Conservation (phyloP, 345 rosid genomes). For the Erucastrum elatum region DNA sequence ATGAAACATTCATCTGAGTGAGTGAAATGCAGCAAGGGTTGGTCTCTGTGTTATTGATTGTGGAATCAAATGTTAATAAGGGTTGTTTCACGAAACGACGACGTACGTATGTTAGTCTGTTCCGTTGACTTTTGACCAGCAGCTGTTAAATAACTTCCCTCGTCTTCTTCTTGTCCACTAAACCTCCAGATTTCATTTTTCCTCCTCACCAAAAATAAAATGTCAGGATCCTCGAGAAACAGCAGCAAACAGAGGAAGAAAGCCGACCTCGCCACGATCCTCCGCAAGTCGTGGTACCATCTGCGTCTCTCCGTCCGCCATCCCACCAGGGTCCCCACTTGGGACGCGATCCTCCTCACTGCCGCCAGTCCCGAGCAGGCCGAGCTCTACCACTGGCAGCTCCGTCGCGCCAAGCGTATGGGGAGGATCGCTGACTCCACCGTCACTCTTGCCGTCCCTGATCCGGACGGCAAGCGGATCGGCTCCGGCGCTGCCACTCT, state of each 20-base stretch:
- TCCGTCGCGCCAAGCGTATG: conserved; percentile 71
- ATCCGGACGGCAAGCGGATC: conserved; percentile 85
- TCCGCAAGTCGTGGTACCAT: conserved; percentile 95
- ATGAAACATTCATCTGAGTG: not conserved
- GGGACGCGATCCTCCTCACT: conserved; percentile 95
- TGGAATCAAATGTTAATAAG: not conserved
- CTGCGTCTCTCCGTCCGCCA: conserved; percentile 83
- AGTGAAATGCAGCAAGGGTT: no score
- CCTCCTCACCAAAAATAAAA: not conserved
- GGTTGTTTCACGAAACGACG: no score
- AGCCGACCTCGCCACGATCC: conserved; percentile 58
- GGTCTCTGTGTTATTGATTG: not conserved
- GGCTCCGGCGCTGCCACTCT: conserved; percentile 98
- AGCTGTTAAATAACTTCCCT: conserved; percentile 20
- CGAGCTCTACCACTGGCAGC: conserved; percentile 89
- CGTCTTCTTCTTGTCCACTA: conserved; percentile 18
- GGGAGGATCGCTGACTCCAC: conserved; percentile 84
- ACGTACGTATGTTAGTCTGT: no score
- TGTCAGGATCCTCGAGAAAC: conserved; percentile 26
- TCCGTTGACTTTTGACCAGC: conserved; percentile 21
- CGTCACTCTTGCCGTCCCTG: conserved; percentile 84
- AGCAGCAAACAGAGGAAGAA: conserved; percentile 55
- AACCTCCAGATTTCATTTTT: conserved; percentile 20
- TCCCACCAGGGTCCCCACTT: conserved; percentile 83
- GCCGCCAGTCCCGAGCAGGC: conserved; percentile 99